These are phyloP conservation scores for Spergularia azorica DNA, from an alignment of 179 eudicot genomes.

Conservation along the genomic window DNA sequence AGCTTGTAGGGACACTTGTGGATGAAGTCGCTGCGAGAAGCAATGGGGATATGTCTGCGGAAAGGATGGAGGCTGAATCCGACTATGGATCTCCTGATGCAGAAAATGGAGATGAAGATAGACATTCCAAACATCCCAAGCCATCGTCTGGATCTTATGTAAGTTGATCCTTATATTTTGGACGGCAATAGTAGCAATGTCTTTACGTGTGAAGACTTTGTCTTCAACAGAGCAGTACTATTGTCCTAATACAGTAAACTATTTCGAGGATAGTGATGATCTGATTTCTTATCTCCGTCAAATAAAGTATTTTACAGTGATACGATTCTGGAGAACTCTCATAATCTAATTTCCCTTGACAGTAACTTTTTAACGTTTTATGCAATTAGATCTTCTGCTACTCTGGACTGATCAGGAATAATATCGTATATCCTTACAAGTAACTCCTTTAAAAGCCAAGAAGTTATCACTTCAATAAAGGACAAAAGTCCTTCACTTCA, in stretches of 20 bases:
- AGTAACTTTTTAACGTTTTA: too few relatives aligned
- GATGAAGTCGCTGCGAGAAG: slow-evolving; percentile 35
- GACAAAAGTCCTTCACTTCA: too few relatives aligned
- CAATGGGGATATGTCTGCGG: slow-evolving; percentile 37
- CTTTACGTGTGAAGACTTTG: not conserved
- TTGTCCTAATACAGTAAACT: too few relatives aligned
- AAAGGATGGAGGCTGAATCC: slow-evolving; percentile 42
- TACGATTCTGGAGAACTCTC: too few relatives aligned
- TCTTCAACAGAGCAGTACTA: not conserved
- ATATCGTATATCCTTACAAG: too few relatives aligned
- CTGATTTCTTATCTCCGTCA: too few relatives aligned
- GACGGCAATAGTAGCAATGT: not conserved
- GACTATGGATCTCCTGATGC: slow-evolving; percentile 40
- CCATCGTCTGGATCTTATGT: slow-evolving; percentile 37
- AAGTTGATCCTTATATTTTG: slow-evolving; percentile 33
- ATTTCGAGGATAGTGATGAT: too few relatives aligned
- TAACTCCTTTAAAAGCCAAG: too few relatives aligned
- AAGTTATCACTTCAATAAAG: too few relatives aligned
- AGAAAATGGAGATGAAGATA: slow-evolving; percentile 41
- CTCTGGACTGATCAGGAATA: not conserved
- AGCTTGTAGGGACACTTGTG: slow-evolving; percentile 61
- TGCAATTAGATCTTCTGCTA: not conserved
- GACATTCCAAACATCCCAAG: slow-evolving; percentile 29
- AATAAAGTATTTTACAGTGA: too few relatives aligned
- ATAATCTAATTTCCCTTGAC: too few relatives aligned